Evolutionary conservation across 345 rosid genomes (phyloP).

Genomic region (Brassica napus): Da-Ae NC_063446.1:28546501-28547000

Average conservation of each 20-base stretch:
- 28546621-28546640: not conserved
- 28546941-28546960: constrained; percentile 40
- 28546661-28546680: not conserved
- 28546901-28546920: not conserved
- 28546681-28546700: constrained; percentile 38
- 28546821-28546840: constrained; percentile 38
- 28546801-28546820: constrained; percentile 47
- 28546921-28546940: constrained; percentile 26
- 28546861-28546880: constrained; percentile 18
- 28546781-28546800: constrained; percentile 55
- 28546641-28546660: not conserved
- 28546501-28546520: not conserved
- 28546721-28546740: constrained; percentile 18
- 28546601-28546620: not conserved
- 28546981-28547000: constrained; percentile 59
- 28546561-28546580: not conserved
- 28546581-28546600: not conserved
- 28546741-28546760: constrained; percentile 26
- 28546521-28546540: not conserved
- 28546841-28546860: constrained; percentile 17
- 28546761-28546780: constrained; percentile 64
- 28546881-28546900: constrained; percentile 19
- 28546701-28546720: constrained; percentile 59
- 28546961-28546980: constrained; percentile 64
- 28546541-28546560: not conserved